phyloP scores from a whole-genome alignment of 2,329 filamentous ascomycete genomes.

The Hymenoscyphus fructigenus region DNA sequence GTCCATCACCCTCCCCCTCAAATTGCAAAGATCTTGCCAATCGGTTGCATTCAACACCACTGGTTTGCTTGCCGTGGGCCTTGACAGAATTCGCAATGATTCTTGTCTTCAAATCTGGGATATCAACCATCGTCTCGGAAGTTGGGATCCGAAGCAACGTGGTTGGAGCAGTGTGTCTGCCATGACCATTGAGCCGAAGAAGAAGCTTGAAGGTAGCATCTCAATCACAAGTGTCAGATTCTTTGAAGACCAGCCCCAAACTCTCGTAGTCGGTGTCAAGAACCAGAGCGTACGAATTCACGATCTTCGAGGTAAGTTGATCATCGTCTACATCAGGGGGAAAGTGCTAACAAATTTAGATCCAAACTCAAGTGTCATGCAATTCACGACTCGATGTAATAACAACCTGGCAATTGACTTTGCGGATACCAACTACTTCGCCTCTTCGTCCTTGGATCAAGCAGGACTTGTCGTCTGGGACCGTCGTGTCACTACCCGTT shows the following conservation, averaged over 20 bases:
- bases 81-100: constrained; percentile 80
- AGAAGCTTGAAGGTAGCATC: constrained; percentile 63
- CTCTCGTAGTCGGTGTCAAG: constrained; percentile 73
- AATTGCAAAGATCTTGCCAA: constrained; percentile 75
- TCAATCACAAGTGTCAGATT: constrained; percentile 83
- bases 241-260: constrained; percentile 74
- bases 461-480: constrained; percentile 79
- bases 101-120: constrained; percentile 83
- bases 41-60: constrained; percentile 76
- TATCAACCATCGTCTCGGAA: constrained; percentile 58
- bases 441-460: constrained; percentile 73
- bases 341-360: constrained; percentile 37
- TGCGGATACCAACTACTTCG: constrained; percentile 78
- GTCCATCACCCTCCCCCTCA: constrained; percentile 66
- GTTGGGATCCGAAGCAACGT: constrained; percentile 45
- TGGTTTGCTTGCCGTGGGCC: constrained; percentile 71
- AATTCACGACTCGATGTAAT: constrained; percentile 54
- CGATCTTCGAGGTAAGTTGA: constrained; percentile 67
- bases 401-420: constrained; percentile 78
- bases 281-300: constrained; percentile 73
- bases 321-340: not conserved
- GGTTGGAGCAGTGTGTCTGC: constrained; percentile 42
- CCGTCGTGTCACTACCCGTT: constrained; percentile 58
- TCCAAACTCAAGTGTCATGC: constrained; percentile 48
- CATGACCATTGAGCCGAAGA: constrained; percentile 47